Conservation (phyloP, 2,329 filamentous ascomycete genomes). For the Chaetomiaceae sp. region DNA sequence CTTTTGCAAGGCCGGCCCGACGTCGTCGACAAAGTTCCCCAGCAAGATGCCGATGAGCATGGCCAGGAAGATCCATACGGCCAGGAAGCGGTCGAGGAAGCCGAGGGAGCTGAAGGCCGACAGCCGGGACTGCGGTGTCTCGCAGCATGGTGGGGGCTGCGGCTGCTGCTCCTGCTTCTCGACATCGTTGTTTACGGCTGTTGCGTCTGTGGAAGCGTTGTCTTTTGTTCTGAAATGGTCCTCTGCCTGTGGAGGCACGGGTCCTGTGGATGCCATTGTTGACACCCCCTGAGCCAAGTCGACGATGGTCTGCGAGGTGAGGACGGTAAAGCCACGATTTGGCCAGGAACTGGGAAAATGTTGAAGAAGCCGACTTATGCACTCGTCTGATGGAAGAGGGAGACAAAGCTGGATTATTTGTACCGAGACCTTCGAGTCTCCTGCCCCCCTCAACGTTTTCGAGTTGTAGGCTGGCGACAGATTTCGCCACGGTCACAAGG, state of each 20-base stretch:
- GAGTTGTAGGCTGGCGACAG: background rate
- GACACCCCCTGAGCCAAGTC: background rate
- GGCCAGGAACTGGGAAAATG: no score
- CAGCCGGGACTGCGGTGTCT: conserved; percentile 1
- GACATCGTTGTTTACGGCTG: background rate
- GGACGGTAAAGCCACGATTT: background rate
- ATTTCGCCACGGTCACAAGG: background rate
- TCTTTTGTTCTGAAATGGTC: background rate
- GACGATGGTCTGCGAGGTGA: background rate
- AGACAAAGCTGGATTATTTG: background rate
- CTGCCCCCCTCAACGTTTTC: background rate
- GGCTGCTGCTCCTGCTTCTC: conserved; percentile 11
- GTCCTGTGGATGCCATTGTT: conserved; percentile 11
- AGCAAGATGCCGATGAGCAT: conserved; percentile 73
- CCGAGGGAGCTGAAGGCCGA: conserved; percentile 53
- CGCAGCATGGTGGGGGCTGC: background rate
- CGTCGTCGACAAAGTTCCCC: conserved; percentile 66
- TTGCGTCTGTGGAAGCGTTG: background rate
- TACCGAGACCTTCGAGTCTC: background rate
- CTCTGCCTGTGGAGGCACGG: background rate
- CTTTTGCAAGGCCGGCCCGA: conserved; percentile 58
- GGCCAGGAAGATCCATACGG: conserved; percentile 71
- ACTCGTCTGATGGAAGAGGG: no score
- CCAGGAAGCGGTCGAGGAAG: conserved; percentile 59
- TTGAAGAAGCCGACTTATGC: no score